phyloP scores from a whole-genome alignment of 805 yeast genomes.

The Wickerhamomyces bovis region DNA sequence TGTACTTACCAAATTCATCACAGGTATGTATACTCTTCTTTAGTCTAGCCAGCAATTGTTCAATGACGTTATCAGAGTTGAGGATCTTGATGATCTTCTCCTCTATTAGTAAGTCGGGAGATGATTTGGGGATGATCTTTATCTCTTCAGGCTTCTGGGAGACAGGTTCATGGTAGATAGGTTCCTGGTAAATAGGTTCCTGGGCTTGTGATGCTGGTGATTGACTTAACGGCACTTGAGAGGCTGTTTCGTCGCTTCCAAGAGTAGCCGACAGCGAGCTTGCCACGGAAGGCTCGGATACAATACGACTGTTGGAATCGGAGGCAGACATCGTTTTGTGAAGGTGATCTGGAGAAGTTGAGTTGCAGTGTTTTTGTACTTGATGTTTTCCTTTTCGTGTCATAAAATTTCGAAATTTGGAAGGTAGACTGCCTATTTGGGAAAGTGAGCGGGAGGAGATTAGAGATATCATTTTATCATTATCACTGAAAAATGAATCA shows the following conservation, averaged over 20 bases:
- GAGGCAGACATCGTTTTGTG: background rate
- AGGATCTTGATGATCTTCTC: slow-evolving; percentile 47
- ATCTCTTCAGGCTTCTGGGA: background rate
- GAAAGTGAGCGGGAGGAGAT: background rate
- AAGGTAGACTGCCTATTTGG: background rate
- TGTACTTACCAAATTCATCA: slow-evolving; percentile 76
- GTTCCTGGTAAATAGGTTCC: background rate
- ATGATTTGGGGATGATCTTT: slow-evolving; percentile 23
- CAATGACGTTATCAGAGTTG: slow-evolving; percentile 71
- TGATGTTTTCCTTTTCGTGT: background rate
- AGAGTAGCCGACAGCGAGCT: slow-evolving; percentile 1
- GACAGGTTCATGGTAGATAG: background rate
- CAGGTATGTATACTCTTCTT: slow-evolving; percentile 78
- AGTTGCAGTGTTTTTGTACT: background rate
- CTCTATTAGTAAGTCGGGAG: slow-evolving; percentile 37
- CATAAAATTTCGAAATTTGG: background rate
- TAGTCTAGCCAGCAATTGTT: slow-evolving; percentile 60
- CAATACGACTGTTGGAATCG: background rate
- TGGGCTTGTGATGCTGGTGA: background rate
- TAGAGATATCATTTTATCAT: no score
- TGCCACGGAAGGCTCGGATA: slow-evolving; percentile 3
- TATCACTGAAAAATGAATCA: no score
- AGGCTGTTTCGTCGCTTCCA: background rate
- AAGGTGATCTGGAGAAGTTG: background rate
- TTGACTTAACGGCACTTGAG: background rate